Base-by-base conservation (phyloP, 129 eudicot species). In the Deinandra increscens region DNA sequence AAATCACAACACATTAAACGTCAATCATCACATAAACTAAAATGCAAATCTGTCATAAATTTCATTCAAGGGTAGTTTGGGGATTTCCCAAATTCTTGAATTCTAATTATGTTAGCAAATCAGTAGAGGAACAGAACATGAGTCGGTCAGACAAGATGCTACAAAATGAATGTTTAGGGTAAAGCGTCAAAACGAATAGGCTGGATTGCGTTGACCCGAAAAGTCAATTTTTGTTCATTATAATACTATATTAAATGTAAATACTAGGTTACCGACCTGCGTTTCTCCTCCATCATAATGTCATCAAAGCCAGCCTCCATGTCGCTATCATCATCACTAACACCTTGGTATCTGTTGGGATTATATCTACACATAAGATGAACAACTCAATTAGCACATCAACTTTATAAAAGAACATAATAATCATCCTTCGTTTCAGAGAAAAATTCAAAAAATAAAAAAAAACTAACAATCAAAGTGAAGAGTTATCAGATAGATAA, bases 241-340 rank as follows among this genome's bases (percentile, higher is more conserved):
- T 31, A n/a, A 26, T 3, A 22, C 12, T 2, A 55, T 11, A 22
- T 22, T 12, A 55, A 4, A 0, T 58, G 1, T 58, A 14, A 2
- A 58, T 58, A 29, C 41, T 58, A 19, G 14, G 38, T 60, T 14
- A 87, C 84, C 68, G 36, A 91, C 97, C 97, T 91, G 69, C 83
- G 86, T 37, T 68, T 78, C 74, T 91, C 97, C 75, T 91, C 97
- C 76, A 18, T 67, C 81, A 72, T 39, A 34, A 91, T 88, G 55
- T 82, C 84, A 8, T 84, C 84, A 76, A 86, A 91, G 54, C 77
- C 79, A 29, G 87, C 96, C 78, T 85, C 97, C 97, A 91, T 91
- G 75, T 84, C 86, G 55, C 85, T 80, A 48, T 72, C 94, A 70
- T 91, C 87, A 8, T 77, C 86, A 78, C 82, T 60, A 42, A 37